Evolutionary conservation across 2,329 filamentous ascomycete species (phyloP), one percentile per base, ranked within the genome.

Genomic region (Colletotrichum aenigma): DNA sequence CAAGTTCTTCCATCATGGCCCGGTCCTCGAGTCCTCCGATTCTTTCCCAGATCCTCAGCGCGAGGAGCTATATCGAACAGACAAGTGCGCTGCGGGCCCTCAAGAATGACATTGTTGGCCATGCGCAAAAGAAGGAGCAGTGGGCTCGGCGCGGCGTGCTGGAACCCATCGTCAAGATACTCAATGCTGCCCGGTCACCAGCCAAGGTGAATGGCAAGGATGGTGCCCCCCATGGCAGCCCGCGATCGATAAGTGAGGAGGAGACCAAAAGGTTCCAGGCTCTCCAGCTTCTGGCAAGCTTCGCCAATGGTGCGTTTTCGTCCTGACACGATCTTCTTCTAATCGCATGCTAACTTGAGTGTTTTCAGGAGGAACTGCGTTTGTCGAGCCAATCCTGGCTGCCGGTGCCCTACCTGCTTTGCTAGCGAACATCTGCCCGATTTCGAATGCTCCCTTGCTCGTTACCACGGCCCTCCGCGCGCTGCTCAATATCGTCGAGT

Each of bases 101-200:
- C 34, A 98, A 98, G 87, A 97, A 98, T 84, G 94, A 97, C 77
- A 90, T 98, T 64, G 92, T 98, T 76, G 97, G 97, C 28, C 95
- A 98, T 84, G 90, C 94, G 38, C 93, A 96, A 83, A 93, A 93
- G 83, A 99, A 99, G 85, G 94, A 96, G 84, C 85, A 91, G 72
- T 96, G 93, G 88, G 89, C 98, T 55, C 88, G 88, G 74, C 86
- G 91, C 70, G 96, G 96, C 21, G 88, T 95, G 32, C 85, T 97
- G 62, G 89, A 91, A 69, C 89, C 90, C 38, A 86, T 89, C 71
- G 88, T 88, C 81, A 85, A 82, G 79, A 88, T 87, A 77, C 87
- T 90, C 82, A 83, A 83, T 64, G 78, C 82, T 16, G 81, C 80
- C 66, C 81, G 80, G 28, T 80, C 85, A 7, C 78, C 82, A 10